phyloP scores from a whole-genome alignment of 805 yeast genomes.

The Maudiozyma turicensis region DNA sequence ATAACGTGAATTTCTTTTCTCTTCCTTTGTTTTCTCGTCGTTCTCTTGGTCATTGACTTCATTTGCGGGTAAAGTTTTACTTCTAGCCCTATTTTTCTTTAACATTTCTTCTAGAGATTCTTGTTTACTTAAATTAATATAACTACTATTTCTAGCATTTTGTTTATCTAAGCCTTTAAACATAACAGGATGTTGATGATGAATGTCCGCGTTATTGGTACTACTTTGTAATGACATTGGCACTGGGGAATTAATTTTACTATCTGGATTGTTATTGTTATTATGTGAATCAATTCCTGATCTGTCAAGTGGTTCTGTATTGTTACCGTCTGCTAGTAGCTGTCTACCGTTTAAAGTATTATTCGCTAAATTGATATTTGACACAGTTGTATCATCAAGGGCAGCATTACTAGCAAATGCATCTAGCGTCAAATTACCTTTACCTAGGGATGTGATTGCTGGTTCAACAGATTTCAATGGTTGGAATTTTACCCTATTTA shows the following conservation, averaged over 20 bases:
- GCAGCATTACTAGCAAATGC: conserved; percentile 15
- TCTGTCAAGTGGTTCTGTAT: not conserved
- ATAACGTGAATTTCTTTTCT: conserved; percentile 9
- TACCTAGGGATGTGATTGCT: conserved; percentile 44
- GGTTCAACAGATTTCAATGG: conserved; percentile 30
- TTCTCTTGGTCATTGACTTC: not conserved
- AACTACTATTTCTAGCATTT: conserved; percentile 9
- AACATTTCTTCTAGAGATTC: conserved; percentile 4
- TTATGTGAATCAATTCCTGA: not conserved
- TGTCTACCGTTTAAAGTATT: not conserved
- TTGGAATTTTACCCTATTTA: conserved; percentile 22
- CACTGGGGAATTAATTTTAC: not conserved
- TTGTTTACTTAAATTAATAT: conserved; percentile 8
- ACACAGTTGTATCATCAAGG: conserved; percentile 2
- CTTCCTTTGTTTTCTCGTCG: not conserved
- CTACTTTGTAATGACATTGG: not conserved
- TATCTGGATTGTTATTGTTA: too few relatives aligned
- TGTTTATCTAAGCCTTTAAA: not conserved
- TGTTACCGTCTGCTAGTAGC: not conserved
- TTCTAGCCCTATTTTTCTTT: conserved; percentile 12
- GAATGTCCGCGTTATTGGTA: not conserved
- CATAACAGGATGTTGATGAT: not conserved
- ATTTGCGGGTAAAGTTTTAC: conserved; percentile 18
- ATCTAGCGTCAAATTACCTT: conserved; percentile 41
- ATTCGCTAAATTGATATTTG: not conserved